These are phyloP conservation scores for Staphylotrichum longicolle DNA, from an alignment of 495 filamentous ascomycete species.

Conservation along the genomic window DNA sequence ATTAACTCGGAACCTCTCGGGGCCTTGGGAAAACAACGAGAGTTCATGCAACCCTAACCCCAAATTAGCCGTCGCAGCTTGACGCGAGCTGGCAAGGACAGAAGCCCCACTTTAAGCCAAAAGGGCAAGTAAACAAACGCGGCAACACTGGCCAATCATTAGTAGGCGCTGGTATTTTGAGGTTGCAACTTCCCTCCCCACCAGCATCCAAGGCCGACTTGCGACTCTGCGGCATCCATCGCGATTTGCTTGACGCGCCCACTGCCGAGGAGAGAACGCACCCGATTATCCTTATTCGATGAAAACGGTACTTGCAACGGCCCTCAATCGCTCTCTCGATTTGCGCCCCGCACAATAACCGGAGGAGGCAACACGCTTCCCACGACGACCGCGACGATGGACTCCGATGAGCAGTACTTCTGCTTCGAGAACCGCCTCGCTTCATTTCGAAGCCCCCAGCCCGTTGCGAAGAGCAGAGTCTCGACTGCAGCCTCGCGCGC, in stretches of 20 bases:
- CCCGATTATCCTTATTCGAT: not conserved
- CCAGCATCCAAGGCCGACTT: not conserved
- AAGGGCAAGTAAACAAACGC: conserved; percentile 35
- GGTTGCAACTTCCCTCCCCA: conserved; percentile 17
- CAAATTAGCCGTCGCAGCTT: too few relatives aligned
- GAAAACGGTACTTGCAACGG: not conserved
- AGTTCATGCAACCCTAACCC: not conserved
- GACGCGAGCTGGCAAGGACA: too few relatives aligned
- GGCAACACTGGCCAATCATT: conserved; percentile 24
- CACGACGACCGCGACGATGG: conserved; percentile 25
- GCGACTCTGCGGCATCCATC: too few relatives aligned
- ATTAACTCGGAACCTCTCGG: too few relatives aligned
- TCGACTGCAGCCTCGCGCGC: conserved; percentile 54
- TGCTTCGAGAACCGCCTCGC: conserved; percentile 70
- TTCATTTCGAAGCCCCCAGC: conserved; percentile 61
- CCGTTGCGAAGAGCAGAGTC: conserved; percentile 58
- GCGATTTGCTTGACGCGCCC: not conserved
- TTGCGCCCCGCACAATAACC: not conserved
- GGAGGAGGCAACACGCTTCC: conserved; percentile 12
- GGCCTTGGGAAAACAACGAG: not conserved
- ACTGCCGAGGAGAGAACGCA: not conserved
- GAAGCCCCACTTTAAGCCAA: too few relatives aligned
- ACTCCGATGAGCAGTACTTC: conserved; percentile 41
- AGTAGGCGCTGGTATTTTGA: conserved; percentile 9
- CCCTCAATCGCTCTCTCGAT: not conserved